These are phyloP conservation scores for Pontederia crassipes DNA, from an alignment of 176 grass and related monocot species.

Conservation along the genomic window DNA sequence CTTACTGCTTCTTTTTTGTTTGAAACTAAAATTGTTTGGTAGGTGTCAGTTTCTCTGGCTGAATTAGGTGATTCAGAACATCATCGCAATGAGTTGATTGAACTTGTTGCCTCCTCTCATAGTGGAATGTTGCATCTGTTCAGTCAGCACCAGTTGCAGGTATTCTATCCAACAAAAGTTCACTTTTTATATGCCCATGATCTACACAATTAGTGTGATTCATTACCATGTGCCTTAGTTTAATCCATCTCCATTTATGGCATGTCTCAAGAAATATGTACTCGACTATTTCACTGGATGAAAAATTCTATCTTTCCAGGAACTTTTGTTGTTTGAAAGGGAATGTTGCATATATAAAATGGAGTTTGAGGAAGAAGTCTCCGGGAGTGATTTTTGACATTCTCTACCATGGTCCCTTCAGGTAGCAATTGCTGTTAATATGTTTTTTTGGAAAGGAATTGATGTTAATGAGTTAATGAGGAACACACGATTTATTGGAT, in stretches of 20 bases:
- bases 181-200: not conserved
- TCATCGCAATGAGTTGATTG: slow-evolving; percentile 50
- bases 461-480: too few relatives aligned
- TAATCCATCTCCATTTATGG: not conserved
- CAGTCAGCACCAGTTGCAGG: slow-evolving; percentile 92
- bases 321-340: slow-evolving; percentile 81
- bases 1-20: not conserved
- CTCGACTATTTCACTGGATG: not conserved
- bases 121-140: slow-evolving; percentile 79
- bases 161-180: slow-evolving; percentile 3
- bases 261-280: not conserved
- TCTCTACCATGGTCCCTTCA: not conserved
- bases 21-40: slow-evolving; percentile 1
- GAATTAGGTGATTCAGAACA: slow-evolving; percentile 54
- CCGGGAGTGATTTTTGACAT: slow-evolving; percentile 17
- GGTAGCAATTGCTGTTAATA: not conserved
- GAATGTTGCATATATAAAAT: slow-evolving; percentile 62
- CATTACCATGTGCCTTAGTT: not conserved
- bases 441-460: too few relatives aligned
- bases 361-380: slow-evolving; percentile 63
- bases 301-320: slow-evolving; percentile 28
- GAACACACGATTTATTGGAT: too few relatives aligned
- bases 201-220: not conserved
- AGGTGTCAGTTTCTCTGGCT: slow-evolving; percentile 73
- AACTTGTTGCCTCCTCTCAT: slow-evolving; percentile 74